These are phyloP conservation scores for Triticum dicoccoides DNA, from an alignment of 176 grass and related monocot genomes.

Conservation along the genomic window DNA sequence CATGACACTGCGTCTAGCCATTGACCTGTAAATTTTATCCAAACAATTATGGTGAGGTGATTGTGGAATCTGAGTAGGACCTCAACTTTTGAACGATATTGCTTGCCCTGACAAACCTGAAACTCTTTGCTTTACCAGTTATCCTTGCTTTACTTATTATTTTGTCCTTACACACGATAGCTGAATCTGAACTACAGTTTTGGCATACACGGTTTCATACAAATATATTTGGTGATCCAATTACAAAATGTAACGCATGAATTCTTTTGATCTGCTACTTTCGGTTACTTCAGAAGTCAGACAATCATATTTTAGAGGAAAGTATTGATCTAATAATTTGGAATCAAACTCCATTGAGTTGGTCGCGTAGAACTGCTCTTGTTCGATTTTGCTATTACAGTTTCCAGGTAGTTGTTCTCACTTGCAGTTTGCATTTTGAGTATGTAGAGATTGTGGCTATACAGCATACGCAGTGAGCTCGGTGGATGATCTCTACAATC, in stretches of 20 bases:
- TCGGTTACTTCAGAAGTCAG: not conserved
- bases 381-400: not conserved
- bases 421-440: conserved; percentile 6
- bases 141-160: not conserved
- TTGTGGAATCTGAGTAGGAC: not conserved
- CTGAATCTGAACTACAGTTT: not conserved
- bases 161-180: not conserved
- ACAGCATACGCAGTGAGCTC: conserved; percentile 66
- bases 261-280: conserved; percentile 1
- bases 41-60: not conserved
- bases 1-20: not conserved
- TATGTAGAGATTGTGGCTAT: conserved; percentile 66
- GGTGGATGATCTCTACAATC: conserved; percentile 94
- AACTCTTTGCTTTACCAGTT: conserved; percentile 12
- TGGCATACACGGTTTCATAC: not conserved
- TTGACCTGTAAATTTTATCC: conserved; percentile 6
- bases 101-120: not conserved
- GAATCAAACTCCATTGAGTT: not conserved
- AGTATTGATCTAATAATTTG: conserved; percentile 23
- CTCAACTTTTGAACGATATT: not conserved
- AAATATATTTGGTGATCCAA: not conserved
- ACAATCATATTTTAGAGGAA: not conserved
- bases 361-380: not conserved
- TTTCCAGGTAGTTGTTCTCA: conserved; percentile 4
- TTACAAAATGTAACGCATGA: not conserved